These are phyloP conservation scores for Rutstroemia sp. DNA, from an alignment of 2,329 filamentous ascomycete genomes.

Conservation along the genomic window DNA sequence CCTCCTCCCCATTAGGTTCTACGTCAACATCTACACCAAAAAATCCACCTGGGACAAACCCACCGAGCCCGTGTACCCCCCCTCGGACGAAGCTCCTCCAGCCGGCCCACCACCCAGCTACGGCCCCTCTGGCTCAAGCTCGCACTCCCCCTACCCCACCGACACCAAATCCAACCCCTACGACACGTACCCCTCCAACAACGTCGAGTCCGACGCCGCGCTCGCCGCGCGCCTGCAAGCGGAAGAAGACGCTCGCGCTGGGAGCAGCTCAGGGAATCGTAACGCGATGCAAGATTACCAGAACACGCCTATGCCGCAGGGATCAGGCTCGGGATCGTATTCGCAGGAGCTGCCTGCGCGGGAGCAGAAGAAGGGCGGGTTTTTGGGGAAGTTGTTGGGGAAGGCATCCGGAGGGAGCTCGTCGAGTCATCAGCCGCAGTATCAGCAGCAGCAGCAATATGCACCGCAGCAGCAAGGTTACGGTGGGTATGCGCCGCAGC, in stretches of 20 bases:
- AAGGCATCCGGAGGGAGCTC: constrained; percentile 14
- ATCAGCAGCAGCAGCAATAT: constrained; percentile 17
- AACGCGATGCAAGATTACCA: constrained; percentile 21
- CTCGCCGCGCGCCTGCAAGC: constrained; percentile 73
- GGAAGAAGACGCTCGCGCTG: constrained; percentile 65
- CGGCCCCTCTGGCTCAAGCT: background rate
- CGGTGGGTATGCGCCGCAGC: constrained; percentile 12
- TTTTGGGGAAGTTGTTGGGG: constrained; percentile 46
- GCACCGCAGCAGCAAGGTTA: constrained; percentile 7
- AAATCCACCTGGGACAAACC: constrained; percentile 87
- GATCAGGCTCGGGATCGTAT: background rate
- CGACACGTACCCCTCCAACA: constrained; percentile 26
- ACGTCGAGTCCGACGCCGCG: constrained; percentile 58
- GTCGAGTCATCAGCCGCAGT: constrained; percentile 26
- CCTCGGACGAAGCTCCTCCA: constrained; percentile 41
- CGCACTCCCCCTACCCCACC: background rate
- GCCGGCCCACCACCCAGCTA: constrained; percentile 62
- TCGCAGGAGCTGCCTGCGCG: constrained; percentile 37
- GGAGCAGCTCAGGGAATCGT: constrained; percentile 3
- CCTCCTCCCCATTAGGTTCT: constrained; percentile 58
- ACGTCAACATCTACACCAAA: constrained; percentile 82
- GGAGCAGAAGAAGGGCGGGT: constrained; percentile 34
- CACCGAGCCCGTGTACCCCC: constrained; percentile 57
- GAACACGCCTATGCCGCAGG: constrained; percentile 25
- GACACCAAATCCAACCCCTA: constrained; percentile 69